Percentiles rank a stretch among this genome's conserved stretches.
phyloP scores from a whole-genome alignment of 495 filamentous ascomycete genomes.

The Bacidia rubella region DNA sequence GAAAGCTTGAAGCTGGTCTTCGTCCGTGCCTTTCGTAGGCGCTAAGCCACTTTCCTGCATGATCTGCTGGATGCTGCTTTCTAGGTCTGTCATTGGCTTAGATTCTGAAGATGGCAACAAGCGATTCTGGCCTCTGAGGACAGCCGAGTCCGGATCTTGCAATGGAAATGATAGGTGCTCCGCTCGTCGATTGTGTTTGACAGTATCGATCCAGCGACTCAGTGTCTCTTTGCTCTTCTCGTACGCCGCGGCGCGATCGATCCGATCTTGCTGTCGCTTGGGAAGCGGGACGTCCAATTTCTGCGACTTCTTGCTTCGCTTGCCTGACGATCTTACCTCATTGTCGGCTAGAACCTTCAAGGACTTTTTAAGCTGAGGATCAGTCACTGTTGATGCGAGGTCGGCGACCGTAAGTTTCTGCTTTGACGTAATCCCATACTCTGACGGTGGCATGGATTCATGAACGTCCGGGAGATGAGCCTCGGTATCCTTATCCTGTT shows the following conservation, averaged over 20 bases:
- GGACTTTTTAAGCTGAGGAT: conserved; percentile 64
- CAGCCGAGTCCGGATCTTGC: conserved; percentile 46
- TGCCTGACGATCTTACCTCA: conserved; percentile 35
- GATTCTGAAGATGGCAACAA: conserved; percentile 41
- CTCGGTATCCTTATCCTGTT: conserved; percentile 17
- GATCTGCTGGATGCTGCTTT: conserved; percentile 71
- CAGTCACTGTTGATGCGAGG: conserved; percentile 57
- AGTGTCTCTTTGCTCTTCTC: conserved; percentile 85
- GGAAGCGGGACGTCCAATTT: conserved; percentile 76
- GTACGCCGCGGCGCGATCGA: conserved; percentile 76
- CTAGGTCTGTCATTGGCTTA: conserved; percentile 62
- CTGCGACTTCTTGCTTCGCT: conserved; percentile 40
- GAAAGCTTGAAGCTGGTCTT: conserved; percentile 50
- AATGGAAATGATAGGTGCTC: conserved; percentile 90
- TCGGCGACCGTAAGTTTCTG: conserved; percentile 71
- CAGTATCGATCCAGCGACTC: conserved; percentile 82
- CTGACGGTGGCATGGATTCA: conserved; percentile 41
- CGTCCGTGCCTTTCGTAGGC: conserved; percentile 42
- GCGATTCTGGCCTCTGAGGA: conserved; percentile 33
- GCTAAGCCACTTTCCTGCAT: conserved; percentile 76
- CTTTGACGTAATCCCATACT: conserved; percentile 43
- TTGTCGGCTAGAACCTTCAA: conserved; percentile 43
- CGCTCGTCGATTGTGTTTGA: conserved; percentile 82
- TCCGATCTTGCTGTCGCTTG: conserved; percentile 76
- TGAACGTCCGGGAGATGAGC: conserved; percentile 23